phyloP scores from a whole-genome alignment of 129 eudicot genomes.

The Centrapalus pauciflorus region DNA sequence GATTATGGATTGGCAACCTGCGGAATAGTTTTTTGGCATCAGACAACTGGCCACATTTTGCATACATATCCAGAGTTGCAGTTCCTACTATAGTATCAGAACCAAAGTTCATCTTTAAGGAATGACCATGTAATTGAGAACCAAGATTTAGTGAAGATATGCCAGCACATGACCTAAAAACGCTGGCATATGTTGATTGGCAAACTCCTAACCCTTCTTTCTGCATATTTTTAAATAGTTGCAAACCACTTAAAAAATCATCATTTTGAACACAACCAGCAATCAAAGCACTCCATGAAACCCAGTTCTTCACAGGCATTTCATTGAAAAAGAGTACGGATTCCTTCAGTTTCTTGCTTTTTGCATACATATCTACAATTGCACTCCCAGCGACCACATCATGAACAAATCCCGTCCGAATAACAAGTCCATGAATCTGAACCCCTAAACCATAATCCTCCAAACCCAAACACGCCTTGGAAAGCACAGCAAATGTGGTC shows the following conservation, averaged over 20 bases:
- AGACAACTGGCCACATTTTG: slow-evolving; percentile 49
- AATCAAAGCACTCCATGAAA: slow-evolving; percentile 82
- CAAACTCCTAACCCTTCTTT: slow-evolving; percentile 60
- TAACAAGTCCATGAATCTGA: slow-evolving; percentile 61
- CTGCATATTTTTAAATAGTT: slow-evolving; percentile 72
- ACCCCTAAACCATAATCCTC: slow-evolving; percentile 49
- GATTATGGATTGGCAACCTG: slow-evolving; percentile 40
- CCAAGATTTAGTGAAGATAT: slow-evolving; percentile 46
- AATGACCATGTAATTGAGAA: slow-evolving; percentile 70
- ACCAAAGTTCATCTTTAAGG: slow-evolving; percentile 62
- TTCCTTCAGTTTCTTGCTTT: slow-evolving; percentile 57
- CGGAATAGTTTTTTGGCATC: slow-evolving; percentile 53
- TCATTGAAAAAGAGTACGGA: slow-evolving; percentile 41
- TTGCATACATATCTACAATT: slow-evolving; percentile 81
- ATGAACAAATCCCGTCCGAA: slow-evolving; percentile 42
- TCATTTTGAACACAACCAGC: slow-evolving; percentile 72
- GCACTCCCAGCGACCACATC: slow-evolving; percentile 85
- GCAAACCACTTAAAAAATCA: slow-evolving; percentile 44
- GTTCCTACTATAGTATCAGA: slow-evolving; percentile 65
- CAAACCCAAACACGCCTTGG: slow-evolving; percentile 65
- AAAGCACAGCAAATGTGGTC: slow-evolving; percentile 62
- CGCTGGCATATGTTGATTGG: slow-evolving; percentile 75
- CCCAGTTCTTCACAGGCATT: slow-evolving; percentile 79
- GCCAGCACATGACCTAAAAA: slow-evolving; percentile 68
- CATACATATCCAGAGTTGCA: slow-evolving; percentile 85